Percentiles rank a stretch among this genome's conserved stretches.
Evolutionary conservation across 1,284 basidiomycete species (phyloP).

Genomic region (Ustilago loliicola): DNA sequence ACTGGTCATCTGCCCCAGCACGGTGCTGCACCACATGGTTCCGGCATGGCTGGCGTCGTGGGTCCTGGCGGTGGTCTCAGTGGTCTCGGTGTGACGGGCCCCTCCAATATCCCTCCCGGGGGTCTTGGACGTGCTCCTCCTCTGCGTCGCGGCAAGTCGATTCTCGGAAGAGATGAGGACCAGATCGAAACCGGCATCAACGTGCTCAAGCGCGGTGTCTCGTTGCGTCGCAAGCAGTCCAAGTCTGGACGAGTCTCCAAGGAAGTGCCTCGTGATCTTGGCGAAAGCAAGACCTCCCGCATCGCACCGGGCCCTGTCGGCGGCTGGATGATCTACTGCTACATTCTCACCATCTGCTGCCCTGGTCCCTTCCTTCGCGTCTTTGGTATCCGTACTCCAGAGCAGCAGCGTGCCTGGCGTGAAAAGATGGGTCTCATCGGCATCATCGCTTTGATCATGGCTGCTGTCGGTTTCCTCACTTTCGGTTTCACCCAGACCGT

Average conservation of each 20-base stretch:
- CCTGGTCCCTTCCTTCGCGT: constrained; percentile 75
- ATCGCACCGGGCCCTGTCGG: constrained; percentile 81
- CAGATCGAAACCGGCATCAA: constrained; percentile 69
- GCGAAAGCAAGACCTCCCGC: constrained; percentile 50
- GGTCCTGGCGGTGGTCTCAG: constrained; percentile 69
- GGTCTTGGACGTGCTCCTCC: constrained; percentile 59
- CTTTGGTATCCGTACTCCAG: constrained; percentile 87
- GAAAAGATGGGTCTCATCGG: constrained; percentile 96
- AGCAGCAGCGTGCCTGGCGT: constrained; percentile 95
- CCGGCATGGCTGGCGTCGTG: constrained; percentile 52
- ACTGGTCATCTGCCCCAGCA: constrained; percentile 69
- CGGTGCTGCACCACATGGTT: constrained; percentile 62
- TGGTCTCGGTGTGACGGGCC: constrained; percentile 63
- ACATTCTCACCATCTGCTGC: constrained; percentile 84
- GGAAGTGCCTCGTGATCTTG: constrained; percentile 57
- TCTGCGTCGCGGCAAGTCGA: constrained; percentile 68
- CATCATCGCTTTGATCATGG: constrained; percentile 86
- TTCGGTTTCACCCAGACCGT: constrained; percentile 98
- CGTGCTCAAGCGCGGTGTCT: constrained; percentile 68
- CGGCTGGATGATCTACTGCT: constrained; percentile 96
- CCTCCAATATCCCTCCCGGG: constrained; percentile 56
- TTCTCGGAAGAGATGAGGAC: constrained; percentile 69
- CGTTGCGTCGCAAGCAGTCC: constrained; percentile 60
- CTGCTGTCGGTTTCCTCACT: constrained; percentile 93
- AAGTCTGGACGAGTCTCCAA: constrained; percentile 50